Percentiles rank a stretch among this genome's conserved stretches.
phyloP scores from a whole-genome alignment of 768 basidiomycete species.

The Leccinum disarticulatum region DNA sequence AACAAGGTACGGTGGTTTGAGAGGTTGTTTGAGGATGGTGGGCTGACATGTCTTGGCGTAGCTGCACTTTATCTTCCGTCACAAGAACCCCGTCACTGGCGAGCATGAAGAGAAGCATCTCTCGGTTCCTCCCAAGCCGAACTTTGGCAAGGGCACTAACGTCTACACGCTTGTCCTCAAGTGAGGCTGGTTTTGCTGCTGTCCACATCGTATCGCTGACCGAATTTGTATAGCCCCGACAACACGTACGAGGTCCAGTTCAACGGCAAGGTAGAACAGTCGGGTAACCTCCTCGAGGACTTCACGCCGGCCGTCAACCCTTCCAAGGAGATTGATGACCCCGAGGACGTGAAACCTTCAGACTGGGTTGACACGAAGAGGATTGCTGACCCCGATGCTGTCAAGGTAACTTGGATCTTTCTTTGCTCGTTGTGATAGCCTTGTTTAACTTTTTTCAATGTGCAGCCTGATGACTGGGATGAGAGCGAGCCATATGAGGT shows the following conservation, averaged over 20 bases:
- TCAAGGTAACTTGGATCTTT: conserved; percentile 50
- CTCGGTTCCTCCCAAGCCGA: conserved; percentile 72
- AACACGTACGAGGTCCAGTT: conserved; percentile 91
- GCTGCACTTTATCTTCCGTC: conserved; percentile 99
- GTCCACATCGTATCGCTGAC: conserved; percentile 5
- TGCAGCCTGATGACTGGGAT: conserved; percentile 91
- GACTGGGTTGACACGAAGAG: conserved; percentile 91
- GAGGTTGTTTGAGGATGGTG: no score
- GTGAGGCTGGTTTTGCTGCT: conserved; percentile 46
- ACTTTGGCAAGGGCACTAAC: conserved; percentile 88
- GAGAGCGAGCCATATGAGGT: conserved; percentile 95
- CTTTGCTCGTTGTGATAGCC: not conserved
- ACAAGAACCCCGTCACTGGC: conserved; percentile 90
- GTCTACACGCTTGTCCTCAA: conserved; percentile 93
- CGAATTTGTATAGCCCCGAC: conserved; percentile 63
- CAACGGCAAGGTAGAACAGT: conserved; percentile 80
- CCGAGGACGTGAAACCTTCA: conserved; percentile 84
- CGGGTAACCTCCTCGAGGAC: conserved; percentile 87
- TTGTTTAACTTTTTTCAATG: conserved; percentile 22
- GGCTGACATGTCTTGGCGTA: conserved; percentile 31
- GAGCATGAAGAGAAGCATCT: conserved; percentile 98
- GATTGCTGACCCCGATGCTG: conserved; percentile 82
- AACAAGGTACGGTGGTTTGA: conserved; percentile 64
- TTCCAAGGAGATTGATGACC: conserved; percentile 88
- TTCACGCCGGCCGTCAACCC: conserved; percentile 95